A percentile compares a stretch with the other conserved stretches of the same genome.
These are phyloP conservation scores for Amborella trichopoda DNA, from an alignment of 164 flowering plant genomes.

Conservation along the genomic window DNA sequence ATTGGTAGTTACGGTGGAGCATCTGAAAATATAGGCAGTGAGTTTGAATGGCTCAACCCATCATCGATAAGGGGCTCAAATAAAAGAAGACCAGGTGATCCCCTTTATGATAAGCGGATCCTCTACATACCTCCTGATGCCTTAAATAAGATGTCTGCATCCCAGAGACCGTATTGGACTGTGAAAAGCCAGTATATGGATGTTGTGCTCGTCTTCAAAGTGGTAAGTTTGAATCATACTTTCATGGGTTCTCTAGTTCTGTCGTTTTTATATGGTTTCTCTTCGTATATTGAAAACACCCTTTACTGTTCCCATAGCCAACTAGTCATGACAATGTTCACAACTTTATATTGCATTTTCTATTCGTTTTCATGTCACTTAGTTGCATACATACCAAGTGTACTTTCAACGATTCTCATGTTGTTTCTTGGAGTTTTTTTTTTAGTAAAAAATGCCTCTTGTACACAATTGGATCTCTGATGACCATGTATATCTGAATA, in stretches of 20 bases:
- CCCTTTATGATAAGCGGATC: slow-evolving; percentile 65
- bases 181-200: slow-evolving; percentile 87
- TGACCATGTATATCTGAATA: too few relatives aligned
- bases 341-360: too few relatives aligned
- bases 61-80: slow-evolving; percentile 62
- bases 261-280: background rate
- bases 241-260: background rate
- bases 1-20: slow-evolving; percentile 1
- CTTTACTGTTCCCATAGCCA: too few relatives aligned
- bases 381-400: too few relatives aligned
- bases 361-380: too few relatives aligned
- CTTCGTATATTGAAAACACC: background rate
- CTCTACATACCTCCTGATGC: slow-evolving; percentile 77
- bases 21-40: slow-evolving; percentile 32
- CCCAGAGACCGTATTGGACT: slow-evolving; percentile 86
- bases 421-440: too few relatives aligned
- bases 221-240: slow-evolving; percentile 65
- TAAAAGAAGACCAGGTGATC: slow-evolving; percentile 62
- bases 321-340: too few relatives aligned
- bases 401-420: too few relatives aligned
- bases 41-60: slow-evolving; percentile 89
- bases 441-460: too few relatives aligned
- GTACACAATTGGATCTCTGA: too few relatives aligned
- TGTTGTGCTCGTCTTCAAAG: slow-evolving; percentile 86
- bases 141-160: slow-evolving; percentile 79